A percentile compares a stretch with the other conserved stretches of the same genome.
Conservation (phyloP, 163 green algal species). For the Chloromonas sp. region DNA sequence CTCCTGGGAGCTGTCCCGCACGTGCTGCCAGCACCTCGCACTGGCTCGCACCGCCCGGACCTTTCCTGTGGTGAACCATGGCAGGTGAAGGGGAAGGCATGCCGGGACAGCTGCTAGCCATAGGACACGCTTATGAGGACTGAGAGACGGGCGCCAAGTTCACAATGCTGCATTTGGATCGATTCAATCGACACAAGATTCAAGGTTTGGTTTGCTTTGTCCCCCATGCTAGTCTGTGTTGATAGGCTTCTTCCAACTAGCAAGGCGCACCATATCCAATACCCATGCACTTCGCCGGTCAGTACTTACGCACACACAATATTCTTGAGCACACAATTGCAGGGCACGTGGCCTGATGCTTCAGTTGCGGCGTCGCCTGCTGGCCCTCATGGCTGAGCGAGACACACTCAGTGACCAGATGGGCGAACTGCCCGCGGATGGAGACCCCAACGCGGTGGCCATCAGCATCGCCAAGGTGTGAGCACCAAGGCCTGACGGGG, state of each 20-base stretch:
- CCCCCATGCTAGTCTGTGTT: too few relatives aligned
- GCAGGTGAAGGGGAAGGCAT: constrained; percentile 18
- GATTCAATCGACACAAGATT: too few relatives aligned
- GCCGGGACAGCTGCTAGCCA: neutral
- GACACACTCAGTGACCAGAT: constrained; percentile 39
- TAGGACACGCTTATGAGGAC: neutral
- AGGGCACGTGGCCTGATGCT: constrained; percentile 43
- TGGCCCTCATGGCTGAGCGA: constrained; percentile 41
- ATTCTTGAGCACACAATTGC: neutral
- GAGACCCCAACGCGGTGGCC: constrained; percentile 43
- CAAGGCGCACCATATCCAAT: too few relatives aligned
- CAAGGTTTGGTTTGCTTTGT: too few relatives aligned
- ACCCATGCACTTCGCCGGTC: too few relatives aligned
- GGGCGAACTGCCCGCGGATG: constrained; percentile 32
- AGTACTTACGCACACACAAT: neutral
- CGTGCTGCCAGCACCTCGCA: constrained; percentile 41
- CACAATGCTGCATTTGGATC: too few relatives aligned
- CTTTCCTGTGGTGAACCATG: constrained; percentile 60
- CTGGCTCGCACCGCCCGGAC: constrained; percentile 26
- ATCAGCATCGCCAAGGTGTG: constrained; percentile 37
- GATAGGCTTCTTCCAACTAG: too few relatives aligned
- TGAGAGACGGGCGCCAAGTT: too few relatives aligned
- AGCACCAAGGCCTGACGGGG: neutral
- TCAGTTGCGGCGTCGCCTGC: constrained; percentile 43
- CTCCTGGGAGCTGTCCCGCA: constrained; percentile 37